Evolutionary conservation across 2,329 filamentous ascomycete genomes (phyloP).

Genomic region (Talaromyces sp.): DNA sequence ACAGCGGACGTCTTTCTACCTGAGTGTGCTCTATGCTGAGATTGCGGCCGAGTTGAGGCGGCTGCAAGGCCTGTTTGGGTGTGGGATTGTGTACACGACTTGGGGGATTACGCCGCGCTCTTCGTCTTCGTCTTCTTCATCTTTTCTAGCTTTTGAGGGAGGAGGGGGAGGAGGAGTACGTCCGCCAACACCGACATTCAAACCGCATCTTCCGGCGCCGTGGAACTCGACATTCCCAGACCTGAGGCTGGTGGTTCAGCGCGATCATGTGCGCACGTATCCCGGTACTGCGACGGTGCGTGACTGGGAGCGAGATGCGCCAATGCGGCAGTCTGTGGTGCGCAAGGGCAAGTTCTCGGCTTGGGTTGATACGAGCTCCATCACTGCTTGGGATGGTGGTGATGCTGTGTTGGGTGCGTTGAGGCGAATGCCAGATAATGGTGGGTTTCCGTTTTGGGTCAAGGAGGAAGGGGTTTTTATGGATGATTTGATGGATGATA

Average conservation of each 20-base stretch:
- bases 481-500: slow-evolving; percentile 17
- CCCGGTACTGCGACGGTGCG: slow-evolving; percentile 30
- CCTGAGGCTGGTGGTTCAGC: slow-evolving; percentile 36
- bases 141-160: slow-evolving; percentile 18
- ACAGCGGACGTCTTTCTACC: slow-evolving; percentile 28
- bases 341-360: slow-evolving; percentile 32
- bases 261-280: slow-evolving; percentile 36
- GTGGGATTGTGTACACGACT: slow-evolving; percentile 39
- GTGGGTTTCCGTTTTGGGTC: slow-evolving; percentile 32
- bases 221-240: slow-evolving; percentile 38
- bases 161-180: slow-evolving; percentile 6
- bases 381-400: slow-evolving; percentile 23
- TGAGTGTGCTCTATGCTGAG: slow-evolving; percentile 31
- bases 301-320: slow-evolving; percentile 34
- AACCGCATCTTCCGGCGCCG: slow-evolving; percentile 34
- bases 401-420: slow-evolving; percentile 27
- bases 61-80: slow-evolving; percentile 38
- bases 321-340: slow-evolving; percentile 35
- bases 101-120: slow-evolving; percentile 20
- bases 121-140: not conserved
- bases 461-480: slow-evolving; percentile 25
- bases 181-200: slow-evolving; percentile 27
- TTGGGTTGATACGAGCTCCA: slow-evolving; percentile 31
- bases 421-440: slow-evolving; percentile 25
- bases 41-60: slow-evolving; percentile 30